Percentiles rank a stretch among this genome's conserved stretches.
Conservation (phyloP, 352 stramenopile genomes). For the Phytophthora syringae region DNA sequence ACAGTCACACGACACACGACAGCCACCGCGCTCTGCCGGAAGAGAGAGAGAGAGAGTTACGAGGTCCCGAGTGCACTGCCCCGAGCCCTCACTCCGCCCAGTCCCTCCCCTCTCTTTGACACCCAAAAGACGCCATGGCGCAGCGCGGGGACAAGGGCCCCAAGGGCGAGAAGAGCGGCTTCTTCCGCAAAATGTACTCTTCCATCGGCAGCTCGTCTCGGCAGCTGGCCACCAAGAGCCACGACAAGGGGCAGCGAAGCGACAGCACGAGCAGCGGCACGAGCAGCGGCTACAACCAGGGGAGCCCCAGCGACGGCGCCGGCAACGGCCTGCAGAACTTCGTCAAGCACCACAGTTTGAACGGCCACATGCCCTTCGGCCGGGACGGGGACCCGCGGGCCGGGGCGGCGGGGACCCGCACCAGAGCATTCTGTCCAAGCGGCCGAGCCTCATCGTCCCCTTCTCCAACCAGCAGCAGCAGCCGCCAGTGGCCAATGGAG, state of each 20-base stretch:
- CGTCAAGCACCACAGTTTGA: constrained; percentile 79
- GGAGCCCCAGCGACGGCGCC: not conserved
- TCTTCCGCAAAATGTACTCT: constrained; percentile 71
- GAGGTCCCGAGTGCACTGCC: constrained; percentile 6
- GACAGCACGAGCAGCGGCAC: constrained; percentile 44
- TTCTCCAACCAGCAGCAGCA: constrained; percentile 48
- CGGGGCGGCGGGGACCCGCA: constrained; percentile 31
- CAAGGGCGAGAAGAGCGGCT: constrained; percentile 55
- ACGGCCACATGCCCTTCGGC: constrained; percentile 69
- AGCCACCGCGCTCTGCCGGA: constrained; percentile 24
- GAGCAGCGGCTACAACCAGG: constrained; percentile 36
- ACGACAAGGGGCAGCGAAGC: constrained; percentile 42
- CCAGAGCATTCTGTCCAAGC: constrained; percentile 73
- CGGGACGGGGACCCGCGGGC: constrained; percentile 36
- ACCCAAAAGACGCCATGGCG: constrained; percentile 34
- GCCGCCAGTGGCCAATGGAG: constrained; percentile 12
- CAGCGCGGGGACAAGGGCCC: constrained; percentile 45
- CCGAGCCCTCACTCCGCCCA: constrained; percentile 16
- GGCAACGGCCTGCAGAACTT: constrained; percentile 38
- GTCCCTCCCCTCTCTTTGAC: constrained; percentile 4
- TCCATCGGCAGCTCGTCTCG: constrained; percentile 61
- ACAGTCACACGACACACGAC: constrained; percentile 42
- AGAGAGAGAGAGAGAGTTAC: constrained; percentile 24
- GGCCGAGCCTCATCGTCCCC: constrained; percentile 78
- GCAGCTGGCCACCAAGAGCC: constrained; percentile 30